Conservation (phyloP, 2,329 filamentous ascomycete species). For the Cordyceps farinosa region DNA sequence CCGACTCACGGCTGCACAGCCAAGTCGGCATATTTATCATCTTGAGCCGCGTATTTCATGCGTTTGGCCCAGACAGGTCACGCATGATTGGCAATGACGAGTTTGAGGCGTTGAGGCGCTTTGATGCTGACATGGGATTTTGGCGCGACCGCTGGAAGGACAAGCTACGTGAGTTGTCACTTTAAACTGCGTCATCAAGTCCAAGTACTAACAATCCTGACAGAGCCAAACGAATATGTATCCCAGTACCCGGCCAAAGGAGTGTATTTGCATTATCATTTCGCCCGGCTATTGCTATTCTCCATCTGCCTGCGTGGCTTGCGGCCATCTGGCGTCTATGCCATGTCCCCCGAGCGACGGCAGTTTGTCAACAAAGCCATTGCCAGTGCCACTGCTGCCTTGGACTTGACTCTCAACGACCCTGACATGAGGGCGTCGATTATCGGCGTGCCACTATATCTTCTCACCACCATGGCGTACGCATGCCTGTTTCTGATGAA, state of each 20-base stretch:
- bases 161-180: slow-evolving; percentile 27
- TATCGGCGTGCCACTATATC: slow-evolving; percentile 31
- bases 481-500: slow-evolving; percentile 33
- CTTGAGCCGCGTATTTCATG: slow-evolving; percentile 54
- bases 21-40: slow-evolving; percentile 60
- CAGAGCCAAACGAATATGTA: slow-evolving; percentile 44
- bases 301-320: slow-evolving; percentile 43
- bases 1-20: slow-evolving; percentile 53
- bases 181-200: neutral
- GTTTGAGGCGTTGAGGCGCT: slow-evolving; percentile 31
- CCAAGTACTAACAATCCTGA: slow-evolving; percentile 17
- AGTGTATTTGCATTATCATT: slow-evolving; percentile 47
- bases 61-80: slow-evolving; percentile 54
- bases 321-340: slow-evolving; percentile 33
- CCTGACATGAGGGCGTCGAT: slow-evolving; percentile 30
- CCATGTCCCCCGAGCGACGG: slow-evolving; percentile 42
- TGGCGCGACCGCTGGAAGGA: slow-evolving; percentile 38
- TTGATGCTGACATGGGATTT: slow-evolving; percentile 31
- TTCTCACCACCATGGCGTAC: slow-evolving; percentile 32
- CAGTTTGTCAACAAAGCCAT: slow-evolving; percentile 42
- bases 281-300: slow-evolving; percentile 47
- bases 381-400: slow-evolving; percentile 30
- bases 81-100: slow-evolving; percentile 30
- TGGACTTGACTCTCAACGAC: slow-evolving; percentile 30
- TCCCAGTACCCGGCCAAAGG: slow-evolving; percentile 48